Evolutionary conservation across 2,329 filamentous ascomycete genomes (phyloP).

Genomic region (Aspergillus hortae): DNA sequence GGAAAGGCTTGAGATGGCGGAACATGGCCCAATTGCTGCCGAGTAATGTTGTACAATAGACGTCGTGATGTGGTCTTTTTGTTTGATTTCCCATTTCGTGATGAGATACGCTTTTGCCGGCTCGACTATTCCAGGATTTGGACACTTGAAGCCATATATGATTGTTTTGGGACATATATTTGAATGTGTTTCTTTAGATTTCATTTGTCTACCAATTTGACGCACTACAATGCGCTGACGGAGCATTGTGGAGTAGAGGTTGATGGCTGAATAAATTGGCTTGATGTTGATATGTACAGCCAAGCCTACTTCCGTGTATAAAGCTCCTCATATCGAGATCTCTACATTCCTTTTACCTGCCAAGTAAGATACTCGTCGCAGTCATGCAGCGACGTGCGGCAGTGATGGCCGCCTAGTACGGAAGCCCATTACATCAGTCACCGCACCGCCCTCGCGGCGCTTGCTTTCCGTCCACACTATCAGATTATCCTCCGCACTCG

Average conservation of each 20-base stretch:
- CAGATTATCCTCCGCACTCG: not conserved
- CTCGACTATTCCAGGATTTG: not conserved
- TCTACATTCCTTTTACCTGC: no score
- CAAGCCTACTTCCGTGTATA: no score
- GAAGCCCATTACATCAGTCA: no score
- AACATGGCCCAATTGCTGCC: conserved; percentile 23
- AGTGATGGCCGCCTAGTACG: no score
- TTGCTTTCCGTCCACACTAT: no score
- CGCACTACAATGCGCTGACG: not conserved
- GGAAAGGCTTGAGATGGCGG: conserved; percentile 65
- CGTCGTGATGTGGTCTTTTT: conserved; percentile 2
- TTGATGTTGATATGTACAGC: no score
- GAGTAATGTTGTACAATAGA: conserved; percentile 28
- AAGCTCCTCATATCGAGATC: no score
- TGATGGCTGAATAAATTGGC: no score
- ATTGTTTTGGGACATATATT: not conserved
- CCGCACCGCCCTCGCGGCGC: no score
- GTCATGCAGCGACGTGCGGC: no score
- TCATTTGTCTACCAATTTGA: not conserved
- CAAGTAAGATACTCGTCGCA: no score
- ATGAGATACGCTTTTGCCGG: conserved; percentile 9
- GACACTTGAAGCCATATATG: not conserved
- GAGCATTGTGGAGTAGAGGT: no score
- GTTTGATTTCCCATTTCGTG: conserved; percentile 14
- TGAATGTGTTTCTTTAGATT: not conserved